These are phyloP conservation scores for Schwanniomyces occidentalis DNA, from an alignment of 805 yeast species.

Conservation along the genomic window DNA sequence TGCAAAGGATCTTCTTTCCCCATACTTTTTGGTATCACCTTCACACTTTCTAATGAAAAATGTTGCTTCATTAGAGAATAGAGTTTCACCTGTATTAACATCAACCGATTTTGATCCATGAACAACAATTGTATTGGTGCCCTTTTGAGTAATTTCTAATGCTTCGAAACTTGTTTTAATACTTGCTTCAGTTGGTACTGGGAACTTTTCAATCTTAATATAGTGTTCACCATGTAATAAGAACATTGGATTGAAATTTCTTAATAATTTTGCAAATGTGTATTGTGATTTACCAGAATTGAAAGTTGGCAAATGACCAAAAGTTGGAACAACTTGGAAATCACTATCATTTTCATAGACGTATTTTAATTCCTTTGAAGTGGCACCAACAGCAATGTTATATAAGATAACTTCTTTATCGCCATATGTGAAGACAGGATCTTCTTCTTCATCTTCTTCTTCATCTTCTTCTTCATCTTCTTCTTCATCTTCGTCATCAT, in stretches of 20 bases:
- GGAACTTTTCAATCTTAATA: slow-evolving; percentile 70
- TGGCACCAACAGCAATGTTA: slow-evolving; percentile 89
- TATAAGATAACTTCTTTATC: slow-evolving; percentile 77
- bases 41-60: slow-evolving; percentile 78
- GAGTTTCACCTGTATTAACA: slow-evolving; percentile 60
- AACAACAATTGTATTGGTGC: slow-evolving; percentile 77
- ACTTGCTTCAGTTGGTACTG: slow-evolving; percentile 71
- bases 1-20: slow-evolving; percentile 59
- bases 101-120: slow-evolving; percentile 74
- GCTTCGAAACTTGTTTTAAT: slow-evolving; percentile 65
- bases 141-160: slow-evolving; percentile 78
- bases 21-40: slow-evolving; percentile 50
- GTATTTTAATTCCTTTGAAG: slow-evolving; percentile 71
- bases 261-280: slow-evolving; percentile 61
- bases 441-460: slow-evolving; percentile 36
- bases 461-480: slow-evolving; percentile 41
- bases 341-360: slow-evolving; percentile 73
- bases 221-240: slow-evolving; percentile 95
- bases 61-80: slow-evolving; percentile 82
- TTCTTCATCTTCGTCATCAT: slow-evolving; percentile 49
- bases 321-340: slow-evolving; percentile 85
- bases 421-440: slow-evolving; percentile 55
- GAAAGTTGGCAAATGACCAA: slow-evolving; percentile 88
- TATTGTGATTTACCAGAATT: slow-evolving; percentile 56
- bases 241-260: slow-evolving; percentile 84